phyloP scores from a whole-genome alignment of 2,329 filamentous ascomycete genomes.

The Colletotrichum sp. region DNA sequence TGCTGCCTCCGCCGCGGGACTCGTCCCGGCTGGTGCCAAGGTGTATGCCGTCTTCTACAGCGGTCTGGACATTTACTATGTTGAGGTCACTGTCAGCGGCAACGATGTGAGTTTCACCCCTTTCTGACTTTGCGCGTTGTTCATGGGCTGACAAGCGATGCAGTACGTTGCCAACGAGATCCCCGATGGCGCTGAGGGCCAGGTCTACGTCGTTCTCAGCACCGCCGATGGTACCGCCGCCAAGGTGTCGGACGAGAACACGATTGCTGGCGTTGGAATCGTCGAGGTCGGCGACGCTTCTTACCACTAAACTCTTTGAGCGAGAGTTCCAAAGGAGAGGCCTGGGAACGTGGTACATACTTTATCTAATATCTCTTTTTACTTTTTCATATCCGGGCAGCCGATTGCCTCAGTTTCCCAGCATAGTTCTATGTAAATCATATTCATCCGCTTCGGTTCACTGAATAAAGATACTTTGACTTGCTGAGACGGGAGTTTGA shows the following conservation, averaged over 20 bases:
- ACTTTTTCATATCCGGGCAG: neutral
- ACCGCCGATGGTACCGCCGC: constrained; percentile 34
- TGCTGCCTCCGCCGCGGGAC: constrained; percentile 15
- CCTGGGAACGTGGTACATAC: neutral
- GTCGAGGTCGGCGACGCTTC: constrained; percentile 27
- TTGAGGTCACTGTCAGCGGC: neutral
- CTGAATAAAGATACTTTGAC: neutral
- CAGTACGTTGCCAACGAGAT: constrained; percentile 26
- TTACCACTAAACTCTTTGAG: neutral
- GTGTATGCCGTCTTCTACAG: constrained; percentile 39
- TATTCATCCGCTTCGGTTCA: neutral
- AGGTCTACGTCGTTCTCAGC: constrained; percentile 44
- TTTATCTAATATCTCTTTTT: neutral
- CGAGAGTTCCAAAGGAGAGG: neutral
- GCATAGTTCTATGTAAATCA: neutral
- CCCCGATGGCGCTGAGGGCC: constrained; percentile 36
- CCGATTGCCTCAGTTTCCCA: neutral
- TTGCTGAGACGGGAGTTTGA: neutral
- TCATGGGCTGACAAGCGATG: constrained; percentile 17
- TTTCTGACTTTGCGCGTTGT: constrained; percentile 1
- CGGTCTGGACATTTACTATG: constrained; percentile 27
- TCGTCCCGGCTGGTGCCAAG: neutral
- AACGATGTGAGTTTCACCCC: constrained; percentile 23
- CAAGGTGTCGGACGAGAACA: constrained; percentile 38
- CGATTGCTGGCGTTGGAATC: constrained; percentile 40